Evolutionary conservation across 352 stramenopile species (phyloP).

Genomic region (Phytophthora rubi): DNA sequence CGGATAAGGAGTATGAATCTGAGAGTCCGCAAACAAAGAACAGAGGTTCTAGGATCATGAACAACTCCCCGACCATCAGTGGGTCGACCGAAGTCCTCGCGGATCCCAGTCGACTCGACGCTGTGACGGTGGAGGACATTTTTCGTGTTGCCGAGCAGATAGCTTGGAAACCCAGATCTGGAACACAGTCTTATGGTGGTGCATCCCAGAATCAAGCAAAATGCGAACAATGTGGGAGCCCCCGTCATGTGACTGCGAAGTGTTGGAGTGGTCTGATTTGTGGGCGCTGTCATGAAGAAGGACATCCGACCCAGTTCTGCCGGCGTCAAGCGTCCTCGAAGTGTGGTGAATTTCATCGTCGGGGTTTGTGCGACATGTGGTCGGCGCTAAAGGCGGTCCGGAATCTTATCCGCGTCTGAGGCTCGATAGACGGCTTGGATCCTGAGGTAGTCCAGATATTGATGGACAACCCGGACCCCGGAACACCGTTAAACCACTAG

Average conservation of each 20-base stretch:
- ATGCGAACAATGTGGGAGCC: too few species aligned
- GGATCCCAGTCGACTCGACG: too few species aligned
- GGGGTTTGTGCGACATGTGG: conserved; percentile 8
- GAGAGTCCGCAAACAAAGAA: too few species aligned
- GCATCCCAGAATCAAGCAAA: background rate
- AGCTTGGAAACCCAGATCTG: background rate
- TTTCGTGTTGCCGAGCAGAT: background rate
- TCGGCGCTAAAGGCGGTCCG: background rate
- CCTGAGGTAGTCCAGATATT: background rate
- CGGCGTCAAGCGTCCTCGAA: background rate
- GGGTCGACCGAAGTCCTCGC: too few species aligned
- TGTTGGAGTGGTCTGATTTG: too few species aligned
- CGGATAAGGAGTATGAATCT: too few species aligned
- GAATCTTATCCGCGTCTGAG: background rate
- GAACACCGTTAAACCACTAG: conserved; percentile 22
- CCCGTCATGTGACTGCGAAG: too few species aligned
- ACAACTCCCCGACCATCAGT: too few species aligned
- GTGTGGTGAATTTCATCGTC: conserved; percentile 5
- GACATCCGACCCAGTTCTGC: background rate
- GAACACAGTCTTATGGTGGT: background rate
- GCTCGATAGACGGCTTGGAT: background rate
- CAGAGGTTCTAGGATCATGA: too few species aligned
- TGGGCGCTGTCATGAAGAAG: too few species aligned
- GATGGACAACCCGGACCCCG: background rate
- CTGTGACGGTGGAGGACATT: too few species aligned